Percentiles rank a stretch among this genome's conserved stretches.
phyloP scores from a whole-genome alignment of 2,329 filamentous ascomycete species.

The Alternaria longipes region DNA sequence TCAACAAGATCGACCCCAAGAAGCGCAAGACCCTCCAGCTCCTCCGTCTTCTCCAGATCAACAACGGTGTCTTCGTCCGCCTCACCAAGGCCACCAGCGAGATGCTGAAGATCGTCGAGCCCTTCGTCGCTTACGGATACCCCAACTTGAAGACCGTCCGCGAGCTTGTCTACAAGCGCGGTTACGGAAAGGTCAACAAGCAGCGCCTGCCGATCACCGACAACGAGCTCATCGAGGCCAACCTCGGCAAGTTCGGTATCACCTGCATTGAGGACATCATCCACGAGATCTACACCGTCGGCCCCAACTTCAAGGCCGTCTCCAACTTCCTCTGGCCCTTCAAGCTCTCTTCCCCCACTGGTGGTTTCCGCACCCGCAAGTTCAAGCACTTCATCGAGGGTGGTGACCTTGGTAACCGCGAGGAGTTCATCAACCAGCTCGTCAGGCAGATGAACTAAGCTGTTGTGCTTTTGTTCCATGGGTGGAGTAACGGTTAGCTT shows the following conservation, averaged over 20 bases:
- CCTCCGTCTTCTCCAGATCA: constrained; percentile 99
- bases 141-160: constrained; percentile 99
- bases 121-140: constrained; percentile 99
- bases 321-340: constrained; percentile 99
- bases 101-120: constrained; percentile 98
- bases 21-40: constrained; percentile 99
- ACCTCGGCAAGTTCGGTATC: constrained; percentile 91
- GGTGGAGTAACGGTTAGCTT: constrained; percentile 42
- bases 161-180: constrained; percentile 98
- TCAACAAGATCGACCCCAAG: constrained; percentile 99
- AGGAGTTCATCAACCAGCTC: constrained; percentile 96
- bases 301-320: constrained; percentile 98
- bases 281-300: constrained; percentile 97
- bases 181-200: constrained; percentile 99
- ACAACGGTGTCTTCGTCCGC: constrained; percentile 98
- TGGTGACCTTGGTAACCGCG: constrained; percentile 98
- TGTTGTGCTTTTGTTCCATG: constrained; percentile 33
- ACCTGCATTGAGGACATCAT: constrained; percentile 99
- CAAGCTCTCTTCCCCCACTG: constrained; percentile 98
- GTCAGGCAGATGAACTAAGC: constrained; percentile 98
- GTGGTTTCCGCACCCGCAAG: constrained; percentile 95
- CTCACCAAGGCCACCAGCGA: constrained; percentile 97
- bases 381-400: constrained; percentile 99
- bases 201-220: constrained; percentile 96
- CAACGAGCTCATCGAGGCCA: constrained; percentile 96